These are phyloP conservation scores for Colletotrichum theobromicola DNA, from an alignment of 2,329 filamentous ascomycete species.

Conservation along the genomic window DNA sequence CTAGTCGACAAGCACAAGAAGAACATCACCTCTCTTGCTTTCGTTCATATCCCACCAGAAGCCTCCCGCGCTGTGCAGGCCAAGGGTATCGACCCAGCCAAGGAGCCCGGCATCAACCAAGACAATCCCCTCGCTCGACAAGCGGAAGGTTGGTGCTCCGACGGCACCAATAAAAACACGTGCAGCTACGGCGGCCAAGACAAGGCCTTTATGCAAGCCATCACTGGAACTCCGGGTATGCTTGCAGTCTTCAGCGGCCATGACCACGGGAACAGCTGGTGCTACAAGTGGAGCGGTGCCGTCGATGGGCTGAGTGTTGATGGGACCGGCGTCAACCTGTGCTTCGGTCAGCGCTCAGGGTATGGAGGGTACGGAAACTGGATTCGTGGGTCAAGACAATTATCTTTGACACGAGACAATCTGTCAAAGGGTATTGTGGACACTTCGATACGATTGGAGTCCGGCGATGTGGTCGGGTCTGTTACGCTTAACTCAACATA, in stretches of 20 bases:
- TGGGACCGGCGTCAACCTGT: conserved; percentile 52
- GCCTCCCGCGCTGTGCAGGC: conserved; percentile 45
- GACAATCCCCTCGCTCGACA: conserved; percentile 46
- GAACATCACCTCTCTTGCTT: conserved; percentile 49
- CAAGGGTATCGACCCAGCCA: conserved; percentile 39
- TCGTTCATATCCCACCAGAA: conserved; percentile 54
- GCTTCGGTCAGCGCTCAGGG: conserved; percentile 70
- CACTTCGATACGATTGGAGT: conserved; percentile 68
- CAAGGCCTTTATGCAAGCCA: conserved; percentile 65
- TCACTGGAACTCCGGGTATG: conserved; percentile 59
- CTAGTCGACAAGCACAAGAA: conserved; percentile 35
- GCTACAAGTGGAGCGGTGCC: conserved; percentile 51
- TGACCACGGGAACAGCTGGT: conserved; percentile 69
- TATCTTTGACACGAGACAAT: conserved; percentile 50
- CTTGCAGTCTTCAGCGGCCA: conserved; percentile 69
- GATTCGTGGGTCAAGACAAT: conserved; percentile 64
- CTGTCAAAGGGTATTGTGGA: conserved; percentile 49
- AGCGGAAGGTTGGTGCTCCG: conserved; percentile 49
- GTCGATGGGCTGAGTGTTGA: conserved; percentile 37
- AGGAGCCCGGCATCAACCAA: conserved; percentile 48
- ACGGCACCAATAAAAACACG: conserved; percentile 39
- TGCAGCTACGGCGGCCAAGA: conserved; percentile 58
- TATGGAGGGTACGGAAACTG: conserved; percentile 74
- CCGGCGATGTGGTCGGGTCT: conserved; percentile 52
- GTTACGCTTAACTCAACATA: conserved; percentile 66